Conservation (phyloP, 768 basidiomycete species). For the Coprinopsis marcescibilis region DNA sequence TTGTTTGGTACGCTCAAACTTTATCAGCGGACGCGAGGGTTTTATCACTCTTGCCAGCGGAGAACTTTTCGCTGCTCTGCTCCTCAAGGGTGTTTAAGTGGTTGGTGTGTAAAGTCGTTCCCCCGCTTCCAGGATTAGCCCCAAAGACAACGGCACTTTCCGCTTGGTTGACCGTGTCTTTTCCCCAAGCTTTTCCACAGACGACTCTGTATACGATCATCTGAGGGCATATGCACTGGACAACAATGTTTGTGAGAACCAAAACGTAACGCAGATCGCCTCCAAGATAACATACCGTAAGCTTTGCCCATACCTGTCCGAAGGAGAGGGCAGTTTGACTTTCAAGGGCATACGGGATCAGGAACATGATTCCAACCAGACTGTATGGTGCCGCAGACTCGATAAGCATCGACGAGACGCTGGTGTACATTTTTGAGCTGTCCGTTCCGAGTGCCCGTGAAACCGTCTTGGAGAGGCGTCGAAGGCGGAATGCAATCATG, state of each 20-base stretch:
- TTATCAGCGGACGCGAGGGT: too few species aligned
- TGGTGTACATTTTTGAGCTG: constrained; percentile 30
- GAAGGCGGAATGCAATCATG: constrained; percentile 33
- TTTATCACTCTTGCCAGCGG: too few species aligned
- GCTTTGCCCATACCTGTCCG: constrained; percentile 36
- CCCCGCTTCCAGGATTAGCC: background rate
- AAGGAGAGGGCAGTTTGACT: constrained; percentile 29
- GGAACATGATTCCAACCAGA: constrained; percentile 30
- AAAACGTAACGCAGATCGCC: background rate
- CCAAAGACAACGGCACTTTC: constrained; percentile 10
- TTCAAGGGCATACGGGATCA: constrained; percentile 31
- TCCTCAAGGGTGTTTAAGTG: background rate
- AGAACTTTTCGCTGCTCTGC: too few species aligned
- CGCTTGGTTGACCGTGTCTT: constrained; percentile 10
- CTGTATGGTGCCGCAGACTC: constrained; percentile 37
- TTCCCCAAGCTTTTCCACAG: constrained; percentile 10
- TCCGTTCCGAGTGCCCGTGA: constrained; percentile 23
- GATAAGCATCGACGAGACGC: constrained; percentile 30
- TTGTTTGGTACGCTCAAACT: too few species aligned
- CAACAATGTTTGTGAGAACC: background rate
- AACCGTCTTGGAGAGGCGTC: constrained; percentile 24
- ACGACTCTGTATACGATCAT: constrained; percentile 13
- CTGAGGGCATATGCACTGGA: constrained; percentile 13
- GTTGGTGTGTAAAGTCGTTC: background rate
- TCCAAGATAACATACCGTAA: constrained; percentile 30